These are phyloP conservation scores for Pogostemon cablin DNA, from an alignment of 257 asterid genomes.

Conservation along the genomic window DNA sequence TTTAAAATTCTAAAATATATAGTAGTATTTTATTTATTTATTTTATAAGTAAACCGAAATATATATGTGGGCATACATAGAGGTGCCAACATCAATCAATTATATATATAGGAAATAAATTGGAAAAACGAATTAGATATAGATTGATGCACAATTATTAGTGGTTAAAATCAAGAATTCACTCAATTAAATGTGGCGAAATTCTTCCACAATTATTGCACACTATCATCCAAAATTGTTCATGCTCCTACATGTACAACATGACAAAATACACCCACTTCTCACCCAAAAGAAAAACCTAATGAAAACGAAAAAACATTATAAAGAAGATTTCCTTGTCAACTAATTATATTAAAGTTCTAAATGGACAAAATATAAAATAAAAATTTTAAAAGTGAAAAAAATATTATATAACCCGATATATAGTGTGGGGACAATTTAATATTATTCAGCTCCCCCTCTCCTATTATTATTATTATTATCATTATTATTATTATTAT, in stretches of 20 bases:
- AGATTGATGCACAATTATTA: not conserved
- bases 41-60: no score
- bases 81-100: no score
- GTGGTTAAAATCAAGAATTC: slow-evolving; percentile 33
- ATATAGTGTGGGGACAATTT: no score
- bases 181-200: slow-evolving; percentile 26
- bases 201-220: slow-evolving; percentile 32
- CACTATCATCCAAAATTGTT: slow-evolving; percentile 20
- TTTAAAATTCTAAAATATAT: no score
- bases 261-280: slow-evolving; percentile 32
- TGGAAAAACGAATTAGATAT: not conserved
- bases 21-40: no score
- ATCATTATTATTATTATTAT: no score
- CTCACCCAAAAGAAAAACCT: not conserved
- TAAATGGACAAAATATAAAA: not conserved
- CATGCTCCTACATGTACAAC: slow-evolving; percentile 11
- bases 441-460: no score
- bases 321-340: slow-evolving; percentile 24
- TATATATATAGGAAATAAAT: not conserved
- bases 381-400: no score
- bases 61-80: no score
- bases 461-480: no score
- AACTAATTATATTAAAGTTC: slow-evolving; percentile 11
- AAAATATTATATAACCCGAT: no score
- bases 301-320: slow-evolving; percentile 25